These are phyloP conservation scores for Cyberlindnera petersonii DNA, from an alignment of 805 yeast species.

Conservation along the genomic window DNA sequence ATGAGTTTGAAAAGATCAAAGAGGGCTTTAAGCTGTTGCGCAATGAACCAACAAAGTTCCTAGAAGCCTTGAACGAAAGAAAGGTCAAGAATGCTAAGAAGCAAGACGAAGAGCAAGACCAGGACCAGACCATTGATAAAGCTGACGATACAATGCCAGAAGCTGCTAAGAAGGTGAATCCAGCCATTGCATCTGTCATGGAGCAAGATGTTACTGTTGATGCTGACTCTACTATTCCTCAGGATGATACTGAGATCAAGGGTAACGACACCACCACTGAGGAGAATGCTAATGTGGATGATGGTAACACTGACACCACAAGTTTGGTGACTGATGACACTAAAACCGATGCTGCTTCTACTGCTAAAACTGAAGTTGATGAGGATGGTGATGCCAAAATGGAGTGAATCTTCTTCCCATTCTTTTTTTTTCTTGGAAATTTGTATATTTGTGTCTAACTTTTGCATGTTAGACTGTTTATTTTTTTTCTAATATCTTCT, in stretches of 20 bases:
- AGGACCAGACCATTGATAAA: conserved; percentile 23
- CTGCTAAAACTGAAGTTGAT: conserved; percentile 19
- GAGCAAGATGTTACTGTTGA: conserved; percentile 35
- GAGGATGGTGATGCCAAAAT: conserved; percentile 33
- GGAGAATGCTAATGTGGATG: conserved; percentile 40
- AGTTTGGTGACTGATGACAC: conserved; percentile 17
- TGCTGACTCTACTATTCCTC: conserved; percentile 47
- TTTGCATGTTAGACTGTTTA: no score
- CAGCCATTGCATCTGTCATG: conserved; percentile 22
- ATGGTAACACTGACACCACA: conserved; percentile 14
- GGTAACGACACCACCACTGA: conserved; percentile 42
- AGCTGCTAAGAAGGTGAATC: conserved; percentile 20
- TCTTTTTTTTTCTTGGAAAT: no score
- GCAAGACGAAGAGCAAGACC: conserved; percentile 19
- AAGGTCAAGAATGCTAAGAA: conserved; percentile 9
- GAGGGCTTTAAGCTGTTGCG: conserved; percentile 4
- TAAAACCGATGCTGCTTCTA: conserved; percentile 8
- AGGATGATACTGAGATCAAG: conserved; percentile 42
- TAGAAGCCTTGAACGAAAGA: conserved; percentile 11
- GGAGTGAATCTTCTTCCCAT: conserved; percentile 21
- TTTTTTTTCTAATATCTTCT: no score
- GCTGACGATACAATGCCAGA: conserved; percentile 22
- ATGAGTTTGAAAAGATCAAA: conserved; percentile 8
- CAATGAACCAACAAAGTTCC: conserved; percentile 11
- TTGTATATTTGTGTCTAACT: no score